A percentile compares a stretch with the other conserved stretches of the same genome.
Conservation (phyloP, 164 flowering plant genomes). For the Vitis rotundifolia region DNA sequence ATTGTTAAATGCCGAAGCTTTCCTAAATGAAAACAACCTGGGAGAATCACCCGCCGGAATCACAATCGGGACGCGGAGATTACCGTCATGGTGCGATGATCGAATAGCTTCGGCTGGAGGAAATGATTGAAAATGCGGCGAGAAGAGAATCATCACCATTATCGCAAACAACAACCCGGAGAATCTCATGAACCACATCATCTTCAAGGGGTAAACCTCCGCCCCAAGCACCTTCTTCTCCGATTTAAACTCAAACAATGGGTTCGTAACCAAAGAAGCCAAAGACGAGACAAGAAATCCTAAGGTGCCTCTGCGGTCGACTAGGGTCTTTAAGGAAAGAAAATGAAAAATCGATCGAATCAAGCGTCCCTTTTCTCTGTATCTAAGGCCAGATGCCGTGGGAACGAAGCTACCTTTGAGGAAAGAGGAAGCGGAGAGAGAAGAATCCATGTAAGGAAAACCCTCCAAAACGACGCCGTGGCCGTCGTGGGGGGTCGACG, state of each 20-base stretch:
- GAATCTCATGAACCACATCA: slow-evolving; percentile 52
- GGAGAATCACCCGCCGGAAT: slow-evolving; percentile 8
- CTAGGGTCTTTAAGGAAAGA: slow-evolving; percentile 28
- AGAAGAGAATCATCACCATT: slow-evolving; percentile 48
- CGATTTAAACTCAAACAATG: slow-evolving; percentile 30
- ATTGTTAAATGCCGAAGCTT: slow-evolving; percentile 52
- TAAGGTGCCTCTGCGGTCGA: slow-evolving; percentile 45
- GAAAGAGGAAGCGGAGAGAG: slow-evolving; percentile 14
- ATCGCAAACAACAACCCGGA: slow-evolving; percentile 53
- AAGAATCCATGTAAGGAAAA: slow-evolving; percentile 19
- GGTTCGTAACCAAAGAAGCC: too few species aligned
- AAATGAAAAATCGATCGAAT: background rate
- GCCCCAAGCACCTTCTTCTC: slow-evolving; percentile 30
- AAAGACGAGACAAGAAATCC: slow-evolving; percentile 25
- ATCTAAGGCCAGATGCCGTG: slow-evolving; percentile 34
- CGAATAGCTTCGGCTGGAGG: slow-evolving; percentile 71
- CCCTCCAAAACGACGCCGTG: background rate
- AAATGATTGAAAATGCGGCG: slow-evolving; percentile 60
- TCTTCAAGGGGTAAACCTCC: slow-evolving; percentile 20
- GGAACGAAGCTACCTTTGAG: slow-evolving; percentile 33
- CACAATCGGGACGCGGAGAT: slow-evolving; percentile 26
- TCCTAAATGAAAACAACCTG: slow-evolving; percentile 47
- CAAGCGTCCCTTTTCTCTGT: background rate
- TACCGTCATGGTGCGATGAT: slow-evolving; percentile 42
- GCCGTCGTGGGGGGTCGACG: slow-evolving; percentile 9